Evolutionary conservation across 352 stramenopile genomes (phyloP), one percentile per base, ranked within the genome.

Genomic region (Pythium dissotocum): DNA sequence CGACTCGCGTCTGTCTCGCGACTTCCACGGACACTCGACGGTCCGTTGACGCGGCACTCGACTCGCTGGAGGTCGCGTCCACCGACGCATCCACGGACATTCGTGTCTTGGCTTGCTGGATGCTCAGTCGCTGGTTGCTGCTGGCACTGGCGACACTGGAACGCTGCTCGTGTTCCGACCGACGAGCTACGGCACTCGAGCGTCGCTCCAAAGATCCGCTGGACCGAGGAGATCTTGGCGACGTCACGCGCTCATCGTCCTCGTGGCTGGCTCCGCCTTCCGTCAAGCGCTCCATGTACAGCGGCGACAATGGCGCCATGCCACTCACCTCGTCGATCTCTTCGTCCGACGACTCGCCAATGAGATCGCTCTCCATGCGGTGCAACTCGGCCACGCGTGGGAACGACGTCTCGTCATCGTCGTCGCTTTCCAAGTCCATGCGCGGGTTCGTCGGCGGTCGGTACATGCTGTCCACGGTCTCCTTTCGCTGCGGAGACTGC

Each of bases 341-440:
- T 48, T 74, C 68, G 26, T 74, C 68, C 1, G 56, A 67, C 6
- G 56, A 74, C 33, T 73, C 67, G 28, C 68, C 68, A 26, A 74
- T 67, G n/a, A 74, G 52, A 32, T 74, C 68, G 35, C 68, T 74
- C 42, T 74, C 68, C 38, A 74, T 16, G 12, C 68, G 68, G 18
- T 74, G 68, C 13, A 74, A 54, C 56, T 74, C 68, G 13, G 68
- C 68, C 38, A 74, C 68, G 35, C 68, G 68, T 13, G 68, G 68
- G 52, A 74, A 70, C 28, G 40, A 54, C 0, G 62, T 44, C 44
- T 74, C 68, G 40, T 74, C 68, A 24, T 74, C 68, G 28, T 74
- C 68, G 57, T 74, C 68, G 44, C 68, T 74, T 42, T 74, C 68
- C 24, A 67, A 16, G 26, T 70, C 68, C 48, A 70, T n/a, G 21